Evolutionary conservation across 768 basidiomycete genomes (phyloP).

Genomic region (Russula brevipes): DNA sequence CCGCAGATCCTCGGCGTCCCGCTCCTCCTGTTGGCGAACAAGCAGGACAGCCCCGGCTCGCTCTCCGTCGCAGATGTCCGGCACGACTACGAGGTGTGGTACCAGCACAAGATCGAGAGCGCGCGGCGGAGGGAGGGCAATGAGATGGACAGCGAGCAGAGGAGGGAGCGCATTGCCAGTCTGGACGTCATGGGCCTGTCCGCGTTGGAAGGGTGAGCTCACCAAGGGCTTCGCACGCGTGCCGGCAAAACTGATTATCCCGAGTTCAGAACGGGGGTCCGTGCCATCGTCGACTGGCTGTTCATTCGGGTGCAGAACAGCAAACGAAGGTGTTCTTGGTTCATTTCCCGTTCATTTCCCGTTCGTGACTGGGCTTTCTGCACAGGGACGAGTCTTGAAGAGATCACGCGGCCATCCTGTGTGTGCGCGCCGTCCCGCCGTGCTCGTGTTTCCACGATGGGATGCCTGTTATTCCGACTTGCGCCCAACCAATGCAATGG

Average conservation of each 20-base stretch:
- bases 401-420: background rate
- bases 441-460: background rate
- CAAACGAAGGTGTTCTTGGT: constrained; percentile 45
- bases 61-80: constrained; percentile 88
- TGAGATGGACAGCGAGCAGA: constrained; percentile 30
- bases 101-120: constrained; percentile 67
- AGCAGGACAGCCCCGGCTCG: constrained; percentile 80
- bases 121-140: constrained; percentile 47
- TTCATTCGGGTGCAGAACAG: constrained; percentile 93
- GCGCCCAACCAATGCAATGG: constrained; percentile 1
- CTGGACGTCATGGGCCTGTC: constrained; percentile 78
- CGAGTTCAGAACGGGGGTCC: constrained; percentile 68
- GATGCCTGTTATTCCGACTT: background rate
- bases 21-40: constrained; percentile 89
- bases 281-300: constrained; percentile 90
- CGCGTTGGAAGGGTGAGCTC: constrained; percentile 83
- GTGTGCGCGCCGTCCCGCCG: background rate
- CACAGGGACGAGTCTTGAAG: constrained; percentile 18
- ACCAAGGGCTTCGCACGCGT: background rate
- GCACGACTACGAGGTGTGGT: constrained; percentile 84
- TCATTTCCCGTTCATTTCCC: background rate
- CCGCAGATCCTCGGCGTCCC: constrained; percentile 90
- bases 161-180: constrained; percentile 42
- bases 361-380: background rate
- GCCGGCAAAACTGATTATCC: background rate